Evolutionary conservation across 2,329 filamentous ascomycete species (phyloP).

Genomic region (Xylariales sp.): DNA sequence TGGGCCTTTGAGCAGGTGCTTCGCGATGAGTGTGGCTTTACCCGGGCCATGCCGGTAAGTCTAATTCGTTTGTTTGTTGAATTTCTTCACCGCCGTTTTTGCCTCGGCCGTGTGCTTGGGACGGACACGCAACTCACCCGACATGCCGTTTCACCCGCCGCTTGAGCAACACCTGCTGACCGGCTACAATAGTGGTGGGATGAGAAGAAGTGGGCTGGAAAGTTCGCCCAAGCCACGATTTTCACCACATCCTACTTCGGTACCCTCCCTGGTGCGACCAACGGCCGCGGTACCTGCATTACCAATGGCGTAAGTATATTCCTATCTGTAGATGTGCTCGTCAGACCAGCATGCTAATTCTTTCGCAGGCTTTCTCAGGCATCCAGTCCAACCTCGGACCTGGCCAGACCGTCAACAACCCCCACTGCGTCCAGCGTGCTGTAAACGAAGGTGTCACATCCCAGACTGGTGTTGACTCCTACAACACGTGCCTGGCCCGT

Average conservation of each 20-base stretch:
- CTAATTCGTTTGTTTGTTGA: not conserved
- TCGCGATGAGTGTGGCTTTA: constrained; percentile 50
- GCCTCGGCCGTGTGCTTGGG: not conserved
- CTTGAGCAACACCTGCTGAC: constrained; percentile 3
- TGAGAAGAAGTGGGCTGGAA: constrained; percentile 51
- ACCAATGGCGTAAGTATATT: constrained; percentile 41
- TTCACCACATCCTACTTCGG: constrained; percentile 50
- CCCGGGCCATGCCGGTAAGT: constrained; percentile 46
- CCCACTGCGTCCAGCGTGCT: constrained; percentile 50
- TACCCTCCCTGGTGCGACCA: constrained; percentile 42
- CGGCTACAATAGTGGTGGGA: constrained; percentile 47
- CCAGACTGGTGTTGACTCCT: constrained; percentile 45
- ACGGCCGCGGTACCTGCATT: constrained; percentile 47
- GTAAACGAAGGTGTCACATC: constrained; percentile 46
- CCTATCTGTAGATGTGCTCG: not conserved
- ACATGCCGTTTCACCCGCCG: not conserved
- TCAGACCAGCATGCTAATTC: constrained; percentile 25
- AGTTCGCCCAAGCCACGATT: constrained; percentile 46
- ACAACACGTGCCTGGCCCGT: constrained; percentile 44
- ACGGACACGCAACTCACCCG: not conserved
- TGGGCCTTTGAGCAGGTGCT: constrained; percentile 49
- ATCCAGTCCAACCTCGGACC: constrained; percentile 44
- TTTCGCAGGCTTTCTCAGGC: constrained; percentile 42
- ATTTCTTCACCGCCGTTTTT: not conserved
- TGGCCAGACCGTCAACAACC: constrained; percentile 45